Evolutionary conservation across 768 basidiomycete genomes (phyloP), one percentile per base, ranked within the genome.

Genomic region (Coprinellus micaceus): DNA sequence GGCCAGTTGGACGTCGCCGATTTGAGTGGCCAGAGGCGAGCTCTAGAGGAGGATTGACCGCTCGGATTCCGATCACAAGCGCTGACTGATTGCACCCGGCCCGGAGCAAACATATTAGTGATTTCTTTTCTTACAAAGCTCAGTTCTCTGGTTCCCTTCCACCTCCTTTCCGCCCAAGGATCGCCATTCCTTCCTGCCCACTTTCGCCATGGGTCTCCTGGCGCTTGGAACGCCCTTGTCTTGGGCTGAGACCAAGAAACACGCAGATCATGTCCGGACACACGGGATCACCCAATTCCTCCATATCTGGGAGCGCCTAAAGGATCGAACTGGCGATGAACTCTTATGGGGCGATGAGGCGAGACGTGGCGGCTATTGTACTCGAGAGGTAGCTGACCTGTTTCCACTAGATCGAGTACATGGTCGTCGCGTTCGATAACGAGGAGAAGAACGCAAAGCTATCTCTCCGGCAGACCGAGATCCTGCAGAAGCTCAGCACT

Each of bases 341-440:
- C 76, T 99, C 28, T 80, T 97, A 11, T 99, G 97, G 97, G 97
- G 97, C 17, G 97, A 99, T 66, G 97, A 99, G 88, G 96, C 96
- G 70, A 54, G 72, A 63, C 28, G 45, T 40, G 43, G 29, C n/a
- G 58, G 36, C 24, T 41, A 41, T 43, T 46, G 51, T 26, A 22
- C 33, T 59, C 43, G 43, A 13, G 36, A 37, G 29, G 40, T 39
- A 30, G 30, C 25, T 4, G 40, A 55, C 43, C 52, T 40, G 60
- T 22, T 62, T 29, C 53, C 64, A 44, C 45, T 66, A 97, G 95
- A 80, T 99, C 62, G 97, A 99, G 69, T 98, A 98, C 69, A 91
- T 98, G 87, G 89, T 98, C 59, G 77, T 98, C 56, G 78, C 85
- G 10, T 88, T 96, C 69, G 88, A 97, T 71, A 77, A 91, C 61